Evolutionary conservation across 78 protist species (phyloP).

Genomic region (Dictyostelium purpureum): DNA sequence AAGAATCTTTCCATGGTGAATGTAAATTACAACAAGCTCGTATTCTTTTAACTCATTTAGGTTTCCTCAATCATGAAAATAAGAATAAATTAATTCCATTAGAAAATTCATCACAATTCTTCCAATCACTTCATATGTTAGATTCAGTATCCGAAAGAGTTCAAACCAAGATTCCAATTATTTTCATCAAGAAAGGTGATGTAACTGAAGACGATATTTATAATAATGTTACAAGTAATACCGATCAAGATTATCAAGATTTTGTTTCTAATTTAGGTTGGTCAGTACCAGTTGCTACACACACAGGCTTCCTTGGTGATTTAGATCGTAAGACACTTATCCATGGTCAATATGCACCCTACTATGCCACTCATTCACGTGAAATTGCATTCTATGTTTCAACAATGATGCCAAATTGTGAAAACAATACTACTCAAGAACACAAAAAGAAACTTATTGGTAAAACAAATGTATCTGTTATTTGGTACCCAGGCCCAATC

Average conservation of each 20-base stretch:
- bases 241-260: constrained; percentile 28
- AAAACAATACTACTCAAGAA: neutral
- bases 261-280: constrained; percentile 34
- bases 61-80: constrained; percentile 17
- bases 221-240: neutral
- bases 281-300: constrained; percentile 26
- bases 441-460: constrained; percentile 30
- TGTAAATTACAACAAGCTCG: constrained; percentile 62
- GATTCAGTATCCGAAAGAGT: constrained; percentile 44
- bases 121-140: constrained; percentile 27
- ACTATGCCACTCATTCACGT: constrained; percentile 16
- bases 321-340: constrained; percentile 2
- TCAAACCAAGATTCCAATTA: constrained; percentile 27
- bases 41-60: constrained; percentile 18
- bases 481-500: constrained; percentile 54
- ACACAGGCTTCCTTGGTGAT: constrained; percentile 46
- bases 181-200: constrained; percentile 24
- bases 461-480: neutral
- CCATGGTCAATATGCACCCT: constrained; percentile 48
- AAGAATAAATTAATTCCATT: constrained; percentile 17
- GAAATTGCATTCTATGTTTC: constrained; percentile 52
- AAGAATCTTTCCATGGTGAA: constrained; percentile 27
- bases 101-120: constrained; percentile 34
- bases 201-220: constrained; percentile 21
- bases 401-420: constrained; percentile 55